These are phyloP conservation scores for Phytophthora meadii DNA, from an alignment of 352 stramenopile species.

Conservation along the genomic window DNA sequence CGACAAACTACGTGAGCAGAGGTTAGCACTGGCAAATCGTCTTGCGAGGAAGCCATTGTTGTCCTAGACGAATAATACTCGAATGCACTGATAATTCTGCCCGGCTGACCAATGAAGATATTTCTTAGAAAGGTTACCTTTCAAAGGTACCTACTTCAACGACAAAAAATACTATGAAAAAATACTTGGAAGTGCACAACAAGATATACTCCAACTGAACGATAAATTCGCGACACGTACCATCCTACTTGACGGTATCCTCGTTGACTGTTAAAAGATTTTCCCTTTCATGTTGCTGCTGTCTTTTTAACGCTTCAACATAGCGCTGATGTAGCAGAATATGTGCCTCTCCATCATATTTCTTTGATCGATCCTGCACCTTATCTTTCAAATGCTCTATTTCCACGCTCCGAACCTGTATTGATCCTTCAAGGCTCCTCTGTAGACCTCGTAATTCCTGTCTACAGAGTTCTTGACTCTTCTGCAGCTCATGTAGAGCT, in stretches of 20 bases:
- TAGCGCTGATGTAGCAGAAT: slow-evolving; percentile 24
- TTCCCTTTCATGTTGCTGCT: slow-evolving; percentile 19
- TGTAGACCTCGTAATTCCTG: slow-evolving; percentile 24
- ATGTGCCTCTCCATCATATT: slow-evolving; percentile 8
- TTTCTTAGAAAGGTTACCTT: too few relatives aligned
- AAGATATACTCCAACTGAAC: too few relatives aligned
- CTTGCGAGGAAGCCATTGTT: not conserved
- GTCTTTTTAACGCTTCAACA: slow-evolving; percentile 20
- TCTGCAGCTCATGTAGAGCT: slow-evolving; percentile 11
- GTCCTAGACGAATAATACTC: not conserved
- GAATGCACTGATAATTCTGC: slow-evolving; percentile 2
- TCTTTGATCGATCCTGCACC: not conserved
- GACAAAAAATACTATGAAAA: too few relatives aligned
- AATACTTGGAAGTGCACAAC: too few relatives aligned
- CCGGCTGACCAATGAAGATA: too few relatives aligned
- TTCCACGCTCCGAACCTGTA: too few relatives aligned
- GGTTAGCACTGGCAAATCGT: slow-evolving; percentile 5
- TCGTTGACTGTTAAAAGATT: slow-evolving; percentile 7
- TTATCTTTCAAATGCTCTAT: not conserved
- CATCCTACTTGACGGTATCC: not conserved
- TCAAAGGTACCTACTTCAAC: too few relatives aligned
- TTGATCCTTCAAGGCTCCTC: slow-evolving; percentile 2
- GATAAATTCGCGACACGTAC: too few relatives aligned
- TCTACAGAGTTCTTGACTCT: slow-evolving; percentile 3
- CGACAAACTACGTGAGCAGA: slow-evolving; percentile 12